Conservation (phyloP, 495 filamentous ascomycete genomes). For the Xylaria palmicola region DNA sequence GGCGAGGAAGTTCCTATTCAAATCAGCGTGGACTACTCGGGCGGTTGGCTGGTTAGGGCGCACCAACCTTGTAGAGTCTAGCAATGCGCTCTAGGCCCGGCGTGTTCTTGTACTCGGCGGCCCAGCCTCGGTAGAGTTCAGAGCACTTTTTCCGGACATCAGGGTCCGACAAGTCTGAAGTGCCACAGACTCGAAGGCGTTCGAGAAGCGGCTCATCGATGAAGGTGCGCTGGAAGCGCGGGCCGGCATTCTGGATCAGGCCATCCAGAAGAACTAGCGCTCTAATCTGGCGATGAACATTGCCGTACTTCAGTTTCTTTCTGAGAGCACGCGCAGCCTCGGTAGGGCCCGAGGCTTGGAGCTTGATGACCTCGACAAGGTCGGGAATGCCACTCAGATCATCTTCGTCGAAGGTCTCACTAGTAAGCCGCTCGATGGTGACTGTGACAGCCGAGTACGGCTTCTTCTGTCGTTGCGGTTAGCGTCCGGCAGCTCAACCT, state of each 20-base stretch:
- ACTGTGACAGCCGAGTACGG: constrained; percentile 93
- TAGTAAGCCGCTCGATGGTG: constrained; percentile 86
- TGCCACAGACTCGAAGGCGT: constrained; percentile 82
- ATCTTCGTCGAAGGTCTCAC: constrained; percentile 85
- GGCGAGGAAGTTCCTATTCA: constrained; percentile 50
- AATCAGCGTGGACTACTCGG: constrained; percentile 6
- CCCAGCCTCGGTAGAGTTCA: constrained; percentile 85
- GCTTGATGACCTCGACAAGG: constrained; percentile 86
- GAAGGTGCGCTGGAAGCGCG: constrained; percentile 82
- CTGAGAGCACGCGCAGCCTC: constrained; percentile 91
- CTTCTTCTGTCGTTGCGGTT: constrained; percentile 64
- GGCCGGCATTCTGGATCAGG: constrained; percentile 90
- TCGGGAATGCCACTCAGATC: constrained; percentile 91
- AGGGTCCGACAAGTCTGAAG: constrained; percentile 78
- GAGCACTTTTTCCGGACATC: constrained; percentile 84
- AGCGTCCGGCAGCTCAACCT: constrained; percentile 4
- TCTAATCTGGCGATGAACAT: constrained; percentile 83
- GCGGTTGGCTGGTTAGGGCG: neutral
- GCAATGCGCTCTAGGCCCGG: constrained; percentile 79
- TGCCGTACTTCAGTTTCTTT: constrained; percentile 99
- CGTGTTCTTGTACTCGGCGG: constrained; percentile 73
- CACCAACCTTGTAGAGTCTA: constrained; percentile 66
- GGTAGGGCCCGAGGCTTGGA: constrained; percentile 82
- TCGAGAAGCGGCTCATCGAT: constrained; percentile 93
- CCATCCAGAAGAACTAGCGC: constrained; percentile 90